Percentiles rank a stretch among this genome's conserved stretches.
phyloP scores from a whole-genome alignment of 371 early-diverging fungal genomes.

The Zychaea mexicana region DNA sequence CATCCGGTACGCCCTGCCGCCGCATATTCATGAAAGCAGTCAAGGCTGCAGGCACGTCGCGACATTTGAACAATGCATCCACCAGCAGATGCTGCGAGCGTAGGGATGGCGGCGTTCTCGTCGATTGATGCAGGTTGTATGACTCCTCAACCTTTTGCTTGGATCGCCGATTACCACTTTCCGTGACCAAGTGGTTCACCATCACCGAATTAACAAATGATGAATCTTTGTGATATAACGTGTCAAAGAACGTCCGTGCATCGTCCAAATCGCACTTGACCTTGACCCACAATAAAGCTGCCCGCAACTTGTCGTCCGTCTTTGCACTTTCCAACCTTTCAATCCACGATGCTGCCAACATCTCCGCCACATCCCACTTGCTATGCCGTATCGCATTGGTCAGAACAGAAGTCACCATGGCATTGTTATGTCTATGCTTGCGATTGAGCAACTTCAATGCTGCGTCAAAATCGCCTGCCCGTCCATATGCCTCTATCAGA shows the following conservation, averaged over 20 bases:
- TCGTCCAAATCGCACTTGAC: conserved; percentile 26
- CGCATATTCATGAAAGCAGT: conserved; percentile 37
- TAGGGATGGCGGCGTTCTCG: conserved; percentile 4
- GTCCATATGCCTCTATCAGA: conserved; percentile 38
- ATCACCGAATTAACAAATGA: conserved; percentile 32
- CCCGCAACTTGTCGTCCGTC: conserved; percentile 27
- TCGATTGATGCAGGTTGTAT: conserved; percentile 12
- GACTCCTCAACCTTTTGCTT: conserved; percentile 22
- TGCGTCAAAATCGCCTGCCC: conserved; percentile 33
- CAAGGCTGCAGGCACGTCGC: conserved; percentile 43
- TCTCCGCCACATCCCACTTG: conserved; percentile 23
- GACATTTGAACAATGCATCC: conserved; percentile 45
- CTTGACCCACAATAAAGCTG: conserved; percentile 38
- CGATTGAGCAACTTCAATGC: conserved; percentile 21
- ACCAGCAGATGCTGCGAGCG: conserved; percentile 27
- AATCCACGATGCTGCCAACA: conserved; percentile 10
- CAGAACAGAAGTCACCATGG: conserved; percentile 35
- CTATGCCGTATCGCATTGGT: conserved; percentile 37
- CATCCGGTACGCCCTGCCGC: conserved; percentile 32
- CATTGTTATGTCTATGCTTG: conserved; percentile 7
- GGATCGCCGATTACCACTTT: conserved; percentile 24
- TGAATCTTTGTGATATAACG: conserved; percentile 16
- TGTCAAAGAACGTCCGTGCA: conserved; percentile 28
- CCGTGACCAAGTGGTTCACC: conserved; percentile 42
- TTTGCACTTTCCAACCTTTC: conserved; percentile 10